Base-by-base conservation (phyloP, 2,329 filamentous ascomycete genomes). In the Sarocladiaceae sp. region DNA sequence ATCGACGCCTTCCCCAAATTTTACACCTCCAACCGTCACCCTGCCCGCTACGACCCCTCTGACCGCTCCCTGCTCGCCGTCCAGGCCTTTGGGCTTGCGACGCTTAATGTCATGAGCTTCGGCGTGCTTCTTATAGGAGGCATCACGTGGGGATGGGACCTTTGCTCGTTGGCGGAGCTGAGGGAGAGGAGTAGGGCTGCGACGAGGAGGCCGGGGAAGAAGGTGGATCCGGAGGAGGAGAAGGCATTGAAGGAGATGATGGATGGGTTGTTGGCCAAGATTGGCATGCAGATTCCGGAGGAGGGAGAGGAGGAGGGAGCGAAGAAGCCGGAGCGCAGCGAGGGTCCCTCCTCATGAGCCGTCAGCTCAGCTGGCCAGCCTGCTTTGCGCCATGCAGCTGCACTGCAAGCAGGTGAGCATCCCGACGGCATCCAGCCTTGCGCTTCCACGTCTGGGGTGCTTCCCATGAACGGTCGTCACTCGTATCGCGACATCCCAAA, bases 11-110 rank as follows among this genome's bases (percentile, higher is more conserved):
- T 78, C 31, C 89, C 90, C 10, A 76, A 75, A 37, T 91, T 85
- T 68, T 95, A 85, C 72, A 68, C 78, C 12, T 78, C 75, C 34
- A 82, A 77, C 61, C 78, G 53, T 13, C 45, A 50, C 4, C 48
- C 46, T 10, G 18, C 52, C 16, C 50, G 47, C 24, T 42, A 60
- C 43, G 58, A 64, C 49, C 48, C 53, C 6, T 50, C 50, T n/a
- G 60, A 62, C 42, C 55, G 58, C 29, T 48, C 62, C 42, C 60
- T 85, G 31, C 83, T 96, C 50, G 91, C 91, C 1, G 66, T 85
- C 26, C 85, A 95, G 63, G 91, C 91, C 0, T 70, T 98, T 18
- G 85, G 83, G 40, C 70, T 96, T 27, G 93, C 91, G 0, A 95
- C 90, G 0, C 74, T 96, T 53, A 95, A 95, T 55, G 87, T 93